These are phyloP conservation scores for Austroboletus rostrupii DNA, from an alignment of 1,284 basidiomycete genomes.

Conservation along the genomic window DNA sequence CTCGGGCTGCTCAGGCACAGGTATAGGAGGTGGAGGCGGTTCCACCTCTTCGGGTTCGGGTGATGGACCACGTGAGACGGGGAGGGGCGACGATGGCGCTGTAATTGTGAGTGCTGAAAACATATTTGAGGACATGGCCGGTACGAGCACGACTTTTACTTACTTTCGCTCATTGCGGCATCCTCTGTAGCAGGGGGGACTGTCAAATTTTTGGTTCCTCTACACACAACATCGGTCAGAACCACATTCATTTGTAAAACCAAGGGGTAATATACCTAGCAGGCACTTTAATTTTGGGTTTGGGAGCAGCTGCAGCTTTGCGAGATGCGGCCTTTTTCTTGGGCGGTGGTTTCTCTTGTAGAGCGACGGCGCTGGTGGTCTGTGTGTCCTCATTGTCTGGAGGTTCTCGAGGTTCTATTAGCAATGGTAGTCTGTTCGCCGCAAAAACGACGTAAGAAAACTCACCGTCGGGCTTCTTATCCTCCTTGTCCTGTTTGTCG, in stretches of 20 bases:
- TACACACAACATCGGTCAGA: constrained; percentile 7
- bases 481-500: constrained; percentile 35
- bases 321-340: constrained; percentile 40
- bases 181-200: constrained; percentile 26
- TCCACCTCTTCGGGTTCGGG: constrained; percentile 28
- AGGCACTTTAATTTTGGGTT: constrained; percentile 35
- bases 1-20: constrained; percentile 45
- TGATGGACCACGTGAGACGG: constrained; percentile 23
- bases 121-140: constrained; percentile 1
- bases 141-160: constrained; percentile 6
- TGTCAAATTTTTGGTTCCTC: constrained; percentile 18
- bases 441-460: constrained; percentile 17
- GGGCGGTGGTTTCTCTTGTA: constrained; percentile 27
- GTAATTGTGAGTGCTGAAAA: constrained; percentile 38
- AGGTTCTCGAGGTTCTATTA: constrained; percentile 31
- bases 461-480: constrained; percentile 31
- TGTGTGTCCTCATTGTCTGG: constrained; percentile 26
- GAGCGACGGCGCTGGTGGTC: constrained; percentile 12
- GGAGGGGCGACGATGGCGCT: constrained; percentile 44
- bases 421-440: constrained; percentile 13
- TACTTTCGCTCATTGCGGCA: constrained; percentile 44
- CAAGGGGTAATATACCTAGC: constrained; percentile 34
- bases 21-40: constrained; percentile 25
- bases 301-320: constrained; percentile 33
- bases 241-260: background rate